Conservation (phyloP, 352 stramenopile genomes). For the Globisporangium splendens region DNA sequence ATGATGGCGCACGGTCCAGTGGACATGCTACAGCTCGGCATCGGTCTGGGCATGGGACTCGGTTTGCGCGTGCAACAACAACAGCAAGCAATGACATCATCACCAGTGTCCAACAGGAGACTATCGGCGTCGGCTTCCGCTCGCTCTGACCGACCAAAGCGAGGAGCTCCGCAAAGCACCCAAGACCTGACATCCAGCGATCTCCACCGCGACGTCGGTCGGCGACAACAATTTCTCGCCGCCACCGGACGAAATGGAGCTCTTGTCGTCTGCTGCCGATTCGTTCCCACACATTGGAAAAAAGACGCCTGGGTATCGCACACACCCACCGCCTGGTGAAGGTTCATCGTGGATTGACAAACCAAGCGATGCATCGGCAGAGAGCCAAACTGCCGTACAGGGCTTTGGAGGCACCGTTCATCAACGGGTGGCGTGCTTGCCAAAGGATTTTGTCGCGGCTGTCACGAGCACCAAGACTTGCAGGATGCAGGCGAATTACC, state of each 20-base stretch:
- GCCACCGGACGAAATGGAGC: slow-evolving; percentile 52
- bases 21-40: slow-evolving; percentile 75
- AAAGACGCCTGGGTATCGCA: slow-evolving; percentile 58
- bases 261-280: slow-evolving; percentile 4
- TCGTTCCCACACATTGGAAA: slow-evolving; percentile 14
- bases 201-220: slow-evolving; percentile 34
- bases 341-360: slow-evolving; percentile 52
- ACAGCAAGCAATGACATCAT: slow-evolving; percentile 15
- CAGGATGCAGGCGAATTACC: slow-evolving; percentile 76
- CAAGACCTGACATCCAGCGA: not conserved
- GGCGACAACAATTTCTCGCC: slow-evolving; percentile 29
- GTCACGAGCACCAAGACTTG: slow-evolving; percentile 74
- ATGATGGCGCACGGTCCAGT: slow-evolving; percentile 31
- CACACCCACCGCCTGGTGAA: slow-evolving; percentile 52
- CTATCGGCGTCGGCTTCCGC: slow-evolving; percentile 5
- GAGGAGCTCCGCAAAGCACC: not conserved
- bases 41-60: slow-evolving; percentile 89
- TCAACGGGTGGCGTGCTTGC: slow-evolving; percentile 60
- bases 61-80: slow-evolving; percentile 66
- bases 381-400: slow-evolving; percentile 66
- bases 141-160: slow-evolving; percentile 4
- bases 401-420: slow-evolving; percentile 55
- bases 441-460: slow-evolving; percentile 59
- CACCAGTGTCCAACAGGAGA: not conserved
- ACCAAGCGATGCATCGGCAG: slow-evolving; percentile 40